Conservation (phyloP, 78 protist genomes). For the Guillardia theta region DNA sequence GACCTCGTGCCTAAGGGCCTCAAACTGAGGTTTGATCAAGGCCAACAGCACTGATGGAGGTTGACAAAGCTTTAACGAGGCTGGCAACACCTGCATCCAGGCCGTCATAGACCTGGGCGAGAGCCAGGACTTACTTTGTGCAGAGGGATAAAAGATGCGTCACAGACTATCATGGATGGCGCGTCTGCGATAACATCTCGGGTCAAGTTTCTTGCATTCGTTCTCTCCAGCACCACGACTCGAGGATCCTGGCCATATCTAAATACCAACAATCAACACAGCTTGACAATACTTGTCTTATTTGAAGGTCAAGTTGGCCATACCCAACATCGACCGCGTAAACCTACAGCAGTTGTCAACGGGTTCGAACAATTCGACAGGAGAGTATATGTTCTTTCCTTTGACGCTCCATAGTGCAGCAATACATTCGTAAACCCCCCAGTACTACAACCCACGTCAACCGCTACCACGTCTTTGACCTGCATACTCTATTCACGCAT, state of each 20-base stretch:
- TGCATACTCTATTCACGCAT: neutral
- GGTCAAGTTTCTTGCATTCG: neutral
- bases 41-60: neutral
- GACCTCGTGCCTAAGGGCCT: neutral
- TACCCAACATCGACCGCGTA: slow-evolving; percentile 31
- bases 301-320: neutral
- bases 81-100: neutral
- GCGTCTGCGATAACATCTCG: neutral
- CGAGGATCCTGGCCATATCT: too few species aligned
- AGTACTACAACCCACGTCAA: slow-evolving; percentile 5
- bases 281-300: too few species aligned
- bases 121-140: neutral
- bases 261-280: too few species aligned
- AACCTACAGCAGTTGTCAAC: neutral
- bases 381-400: neutral
- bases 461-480: neutral
- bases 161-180: neutral
- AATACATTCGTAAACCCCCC: slow-evolving; percentile 14
- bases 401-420: neutral
- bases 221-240: neutral
- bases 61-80: neutral
- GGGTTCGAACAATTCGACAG: neutral
- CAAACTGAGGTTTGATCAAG: slow-evolving; percentile 24
- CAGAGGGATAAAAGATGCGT: neutral
- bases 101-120: neutral